Percentiles rank a stretch among this genome's conserved stretches.
Evolutionary conservation across 2,329 filamentous ascomycete species (phyloP).

Genomic region (Parasarocladium wereldwijsianum): DNA sequence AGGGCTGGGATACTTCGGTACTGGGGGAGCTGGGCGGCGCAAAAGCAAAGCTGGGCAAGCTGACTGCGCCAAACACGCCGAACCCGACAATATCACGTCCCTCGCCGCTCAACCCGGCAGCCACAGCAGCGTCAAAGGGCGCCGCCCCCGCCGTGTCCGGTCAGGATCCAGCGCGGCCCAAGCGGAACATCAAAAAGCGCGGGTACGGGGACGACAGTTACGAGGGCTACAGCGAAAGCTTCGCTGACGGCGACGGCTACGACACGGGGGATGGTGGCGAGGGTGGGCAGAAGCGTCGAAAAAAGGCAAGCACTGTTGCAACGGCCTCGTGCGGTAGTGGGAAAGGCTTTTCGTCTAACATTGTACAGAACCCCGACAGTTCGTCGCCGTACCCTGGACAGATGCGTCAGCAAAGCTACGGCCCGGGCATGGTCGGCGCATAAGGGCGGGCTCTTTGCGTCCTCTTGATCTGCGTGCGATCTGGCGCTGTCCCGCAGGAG

Average conservation of each 20-base stretch:
- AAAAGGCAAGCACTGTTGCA: constrained; percentile 35
- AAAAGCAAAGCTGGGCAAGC: constrained; percentile 27
- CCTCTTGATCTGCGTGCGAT: background rate
- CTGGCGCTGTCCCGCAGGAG: background rate
- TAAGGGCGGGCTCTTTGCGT: constrained; percentile 16
- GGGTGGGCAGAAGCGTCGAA: constrained; percentile 48
- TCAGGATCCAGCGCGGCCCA: constrained; percentile 40
- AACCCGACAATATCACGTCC: no score
- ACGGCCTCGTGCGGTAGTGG: background rate
- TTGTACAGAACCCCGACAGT: constrained; percentile 29
- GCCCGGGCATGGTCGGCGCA: constrained; percentile 42
- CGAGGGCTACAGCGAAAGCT: constrained; percentile 61
- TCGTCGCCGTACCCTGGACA: constrained; percentile 26
- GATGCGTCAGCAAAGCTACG: constrained; percentile 38
- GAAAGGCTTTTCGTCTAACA: constrained; percentile 22
- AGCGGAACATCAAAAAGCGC: constrained; percentile 56
- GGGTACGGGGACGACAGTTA: constrained; percentile 62
- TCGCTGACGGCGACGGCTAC: constrained; percentile 57
- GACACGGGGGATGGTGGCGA: constrained; percentile 62
- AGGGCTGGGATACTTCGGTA: constrained; percentile 40
- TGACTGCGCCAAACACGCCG: constrained; percentile 39
- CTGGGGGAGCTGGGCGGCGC: constrained; percentile 36
- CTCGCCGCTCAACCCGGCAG: no score
- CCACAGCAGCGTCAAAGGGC: constrained; percentile 8
- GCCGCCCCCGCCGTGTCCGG: constrained; percentile 8